Evolutionary conservation across 1,284 basidiomycete genomes (phyloP).

Genomic region (Pseudozyma sp.): DNA sequence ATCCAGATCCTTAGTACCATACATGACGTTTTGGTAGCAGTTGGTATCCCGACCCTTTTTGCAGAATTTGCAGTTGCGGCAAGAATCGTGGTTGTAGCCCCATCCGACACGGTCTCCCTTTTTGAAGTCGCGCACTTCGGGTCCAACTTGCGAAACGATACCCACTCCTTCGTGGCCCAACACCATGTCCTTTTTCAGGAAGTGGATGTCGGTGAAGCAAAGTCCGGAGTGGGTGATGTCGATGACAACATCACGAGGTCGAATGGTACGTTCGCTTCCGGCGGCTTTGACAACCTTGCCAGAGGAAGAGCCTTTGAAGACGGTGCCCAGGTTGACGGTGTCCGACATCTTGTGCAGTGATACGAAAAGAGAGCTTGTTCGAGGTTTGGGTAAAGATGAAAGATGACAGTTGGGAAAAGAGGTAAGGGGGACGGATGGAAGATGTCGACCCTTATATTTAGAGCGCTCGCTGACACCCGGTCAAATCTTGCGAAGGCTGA

Average conservation of each 20-base stretch:
- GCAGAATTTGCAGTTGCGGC: conserved; percentile 61
- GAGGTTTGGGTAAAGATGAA: too few species aligned
- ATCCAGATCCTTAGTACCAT: conserved; percentile 54
- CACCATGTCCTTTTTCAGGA: conserved; percentile 57
- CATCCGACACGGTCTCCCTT: conserved; percentile 64
- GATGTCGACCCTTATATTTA: neutral
- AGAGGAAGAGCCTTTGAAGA: conserved; percentile 60
- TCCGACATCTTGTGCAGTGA: conserved; percentile 9
- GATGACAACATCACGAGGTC: conserved; percentile 58
- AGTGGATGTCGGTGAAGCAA: conserved; percentile 64
- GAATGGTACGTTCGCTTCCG: conserved; percentile 37
- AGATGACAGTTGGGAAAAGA: too few species aligned
- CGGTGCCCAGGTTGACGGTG: conserved; percentile 56
- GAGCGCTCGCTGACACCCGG: neutral
- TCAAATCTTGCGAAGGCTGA: neutral
- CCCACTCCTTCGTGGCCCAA: conserved; percentile 67
- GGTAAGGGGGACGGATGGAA: neutral
- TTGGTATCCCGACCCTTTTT: conserved; percentile 57
- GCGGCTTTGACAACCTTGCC: conserved; percentile 59
- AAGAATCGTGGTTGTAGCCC: conserved; percentile 65
- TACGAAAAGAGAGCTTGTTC: neutral
- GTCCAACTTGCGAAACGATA: conserved; percentile 61
- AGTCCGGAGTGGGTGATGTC: conserved; percentile 65
- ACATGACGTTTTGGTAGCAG: conserved; percentile 59
- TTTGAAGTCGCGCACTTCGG: conserved; percentile 52